Conservation (phyloP, 768 basidiomycete genomes). For the Suillus bovinus region DNA sequence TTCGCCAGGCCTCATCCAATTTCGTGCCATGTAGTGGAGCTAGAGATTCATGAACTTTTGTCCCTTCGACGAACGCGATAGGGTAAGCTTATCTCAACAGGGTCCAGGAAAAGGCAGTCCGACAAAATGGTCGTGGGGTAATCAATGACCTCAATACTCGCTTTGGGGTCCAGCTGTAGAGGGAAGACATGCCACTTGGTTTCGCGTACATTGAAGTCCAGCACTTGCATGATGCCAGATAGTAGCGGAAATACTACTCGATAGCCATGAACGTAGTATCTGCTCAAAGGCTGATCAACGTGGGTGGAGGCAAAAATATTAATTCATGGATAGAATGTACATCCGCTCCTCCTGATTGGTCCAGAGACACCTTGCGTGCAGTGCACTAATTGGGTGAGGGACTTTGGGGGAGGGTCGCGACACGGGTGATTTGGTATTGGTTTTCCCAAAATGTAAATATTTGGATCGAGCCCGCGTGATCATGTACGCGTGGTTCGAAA, state of each 20-base stretch:
- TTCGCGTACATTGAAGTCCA: conserved; percentile 34
- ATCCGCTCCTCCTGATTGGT: conserved; percentile 27
- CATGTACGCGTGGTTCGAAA: conserved; percentile 44
- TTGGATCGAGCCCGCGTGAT: conserved; percentile 46
- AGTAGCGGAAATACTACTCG: conserved; percentile 33
- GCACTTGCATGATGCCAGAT: conserved; percentile 16
- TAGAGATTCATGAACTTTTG: not conserved
- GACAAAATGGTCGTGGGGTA: conserved; percentile 13
- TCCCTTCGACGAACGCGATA: conserved; percentile 30
- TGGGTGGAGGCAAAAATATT: not conserved
- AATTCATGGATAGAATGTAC: conserved; percentile 27
- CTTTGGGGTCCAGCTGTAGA: not conserved
- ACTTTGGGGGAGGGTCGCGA: conserved; percentile 15
- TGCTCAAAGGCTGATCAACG: conserved; percentile 13
- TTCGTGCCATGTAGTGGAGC: not conserved
- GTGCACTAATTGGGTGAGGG: conserved; percentile 16
- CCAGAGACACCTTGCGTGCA: conserved; percentile 20
- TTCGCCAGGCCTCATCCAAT: not conserved
- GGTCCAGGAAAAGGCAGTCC: conserved; percentile 24
- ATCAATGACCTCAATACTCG: conserved; percentile 9
- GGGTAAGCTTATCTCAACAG: conserved; percentile 31
- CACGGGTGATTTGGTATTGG: conserved; percentile 18
- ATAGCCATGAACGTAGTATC: conserved; percentile 46
- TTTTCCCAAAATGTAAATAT: conserved; percentile 39
- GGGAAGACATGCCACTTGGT: conserved; percentile 9